A percentile compares a stretch with the other conserved stretches of the same genome.
These are phyloP conservation scores for Lomentospora prolificans DNA, from an alignment of 2,329 filamentous ascomycete species.

Conservation along the genomic window DNA sequence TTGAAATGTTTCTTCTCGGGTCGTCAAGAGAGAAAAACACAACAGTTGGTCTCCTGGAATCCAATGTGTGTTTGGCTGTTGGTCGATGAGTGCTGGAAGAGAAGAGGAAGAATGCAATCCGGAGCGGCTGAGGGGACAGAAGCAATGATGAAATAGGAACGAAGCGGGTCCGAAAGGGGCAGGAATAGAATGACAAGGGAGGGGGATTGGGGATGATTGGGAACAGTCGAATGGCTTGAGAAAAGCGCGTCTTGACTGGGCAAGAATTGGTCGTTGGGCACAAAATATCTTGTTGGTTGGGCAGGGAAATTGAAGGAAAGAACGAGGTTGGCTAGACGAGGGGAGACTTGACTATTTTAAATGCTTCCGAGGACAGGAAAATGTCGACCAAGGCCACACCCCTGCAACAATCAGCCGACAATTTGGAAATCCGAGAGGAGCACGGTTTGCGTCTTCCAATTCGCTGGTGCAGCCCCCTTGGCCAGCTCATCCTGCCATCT, in stretches of 20 bases:
- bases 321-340: conserved; percentile 26
- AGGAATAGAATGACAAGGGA: neutral
- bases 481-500: conserved; percentile 9
- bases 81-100: conserved; percentile 11
- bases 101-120: conserved; percentile 10
- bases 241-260: conserved; percentile 8
- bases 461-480: neutral
- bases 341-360: conserved; percentile 42
- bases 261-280: conserved; percentile 2
- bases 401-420: conserved; percentile 1
- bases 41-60: neutral
- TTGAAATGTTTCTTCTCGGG: neutral
- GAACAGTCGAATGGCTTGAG: neutral
- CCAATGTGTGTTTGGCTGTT: conserved; percentile 11
- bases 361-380: neutral
- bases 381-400: neutral
- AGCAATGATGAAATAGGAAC: conserved; percentile 10
- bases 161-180: conserved; percentile 5
- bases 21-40: neutral
- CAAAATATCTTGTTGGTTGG: conserved; percentile 19
- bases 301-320: conserved; percentile 24
- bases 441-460: neutral
- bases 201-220: too few relatives aligned
- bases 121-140: conserved; percentile 13
- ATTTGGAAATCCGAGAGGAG: neutral